Percentiles rank a stretch among this genome's conserved stretches.
phyloP scores from a whole-genome alignment of 208 protist genomes.

The Herpetomonas samuelpessoai region DNA sequence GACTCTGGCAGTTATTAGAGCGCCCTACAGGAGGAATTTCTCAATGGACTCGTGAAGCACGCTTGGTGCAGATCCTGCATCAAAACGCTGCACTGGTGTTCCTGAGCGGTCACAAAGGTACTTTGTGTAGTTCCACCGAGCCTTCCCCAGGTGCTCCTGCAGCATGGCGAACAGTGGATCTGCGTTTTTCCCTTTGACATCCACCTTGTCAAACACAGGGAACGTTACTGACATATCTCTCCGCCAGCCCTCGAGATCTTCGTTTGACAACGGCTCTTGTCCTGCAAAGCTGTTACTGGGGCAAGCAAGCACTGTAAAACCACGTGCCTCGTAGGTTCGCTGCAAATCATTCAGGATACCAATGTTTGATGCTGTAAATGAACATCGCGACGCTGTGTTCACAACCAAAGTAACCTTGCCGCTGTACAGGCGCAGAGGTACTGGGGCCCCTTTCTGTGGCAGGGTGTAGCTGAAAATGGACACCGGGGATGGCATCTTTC shows the following conservation, averaged over 20 bases:
- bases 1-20: too few species aligned
- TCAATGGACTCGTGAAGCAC: conserved; percentile 23
- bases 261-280: conserved; percentile 50
- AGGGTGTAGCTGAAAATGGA: conserved; percentile 31
- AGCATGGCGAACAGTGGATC: conserved; percentile 63
- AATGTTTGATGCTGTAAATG: conserved; percentile 43
- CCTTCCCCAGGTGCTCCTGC: conserved; percentile 33
- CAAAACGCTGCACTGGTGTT: conserved; percentile 26
- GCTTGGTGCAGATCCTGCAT: conserved; percentile 18
- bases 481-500: too few species aligned
- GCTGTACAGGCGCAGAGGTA: conserved; percentile 41
- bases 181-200: conserved; percentile 41
- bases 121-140: conserved; percentile 78
- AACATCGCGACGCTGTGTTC: conserved; percentile 65
- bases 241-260: conserved; percentile 37
- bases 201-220: conserved; percentile 55
- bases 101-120: conserved; percentile 57
- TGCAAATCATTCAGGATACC: conserved; percentile 45
- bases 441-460: conserved; percentile 19
- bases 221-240: conserved; percentile 27
- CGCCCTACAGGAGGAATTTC: too few species aligned
- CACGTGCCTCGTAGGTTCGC: conserved; percentile 16
- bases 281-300: conserved; percentile 65
- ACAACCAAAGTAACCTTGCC: conserved; percentile 51
- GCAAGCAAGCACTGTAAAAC: conserved; percentile 58